These are phyloP conservation scores for Aureobasidium pullulans DNA, from an alignment of 2,329 filamentous ascomycete species.

Conservation along the genomic window DNA sequence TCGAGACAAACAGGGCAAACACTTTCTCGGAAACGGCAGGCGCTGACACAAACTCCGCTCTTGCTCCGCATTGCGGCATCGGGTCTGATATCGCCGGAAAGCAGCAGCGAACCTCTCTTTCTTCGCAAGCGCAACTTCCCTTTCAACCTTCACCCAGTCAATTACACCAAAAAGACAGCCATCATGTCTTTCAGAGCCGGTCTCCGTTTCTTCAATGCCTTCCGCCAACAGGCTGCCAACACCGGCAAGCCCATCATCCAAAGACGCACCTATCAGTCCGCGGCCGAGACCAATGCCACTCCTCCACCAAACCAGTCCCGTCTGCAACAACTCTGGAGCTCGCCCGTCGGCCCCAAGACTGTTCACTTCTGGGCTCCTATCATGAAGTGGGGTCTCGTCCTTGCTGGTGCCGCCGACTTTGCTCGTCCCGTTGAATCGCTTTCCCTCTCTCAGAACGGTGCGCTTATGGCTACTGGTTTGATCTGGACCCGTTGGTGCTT, in stretches of 20 bases:
- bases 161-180: slow-evolving; percentile 2
- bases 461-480: slow-evolving; percentile 79
- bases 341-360: slow-evolving; percentile 54
- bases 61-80: slow-evolving; percentile 9
- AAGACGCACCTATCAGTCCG: slow-evolving; percentile 60
- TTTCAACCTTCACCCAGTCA: slow-evolving; percentile 32
- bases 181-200: slow-evolving; percentile 51
- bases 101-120: neutral
- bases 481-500: slow-evolving; percentile 99
- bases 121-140: slow-evolving; percentile 32
- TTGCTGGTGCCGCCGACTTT: slow-evolving; percentile 89
- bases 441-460: slow-evolving; percentile 84
- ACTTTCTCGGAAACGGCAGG: neutral
- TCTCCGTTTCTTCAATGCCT: slow-evolving; percentile 47
- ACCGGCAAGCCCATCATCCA: slow-evolving; percentile 37
- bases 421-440: slow-evolving; percentile 85
- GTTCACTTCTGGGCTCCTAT: slow-evolving; percentile 98
- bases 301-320: slow-evolving; percentile 32
- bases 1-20: slow-evolving; percentile 2
- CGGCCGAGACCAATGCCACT: slow-evolving; percentile 39
- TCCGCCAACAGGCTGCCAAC: slow-evolving; percentile 48
- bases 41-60: slow-evolving; percentile 9
- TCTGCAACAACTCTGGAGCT: slow-evolving; percentile 62
- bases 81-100: slow-evolving; percentile 7
- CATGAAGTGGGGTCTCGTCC: slow-evolving; percentile 94